phyloP scores from a whole-genome alignment of 176 grass and related monocot genomes.

The Paspalum notatum region DNA sequence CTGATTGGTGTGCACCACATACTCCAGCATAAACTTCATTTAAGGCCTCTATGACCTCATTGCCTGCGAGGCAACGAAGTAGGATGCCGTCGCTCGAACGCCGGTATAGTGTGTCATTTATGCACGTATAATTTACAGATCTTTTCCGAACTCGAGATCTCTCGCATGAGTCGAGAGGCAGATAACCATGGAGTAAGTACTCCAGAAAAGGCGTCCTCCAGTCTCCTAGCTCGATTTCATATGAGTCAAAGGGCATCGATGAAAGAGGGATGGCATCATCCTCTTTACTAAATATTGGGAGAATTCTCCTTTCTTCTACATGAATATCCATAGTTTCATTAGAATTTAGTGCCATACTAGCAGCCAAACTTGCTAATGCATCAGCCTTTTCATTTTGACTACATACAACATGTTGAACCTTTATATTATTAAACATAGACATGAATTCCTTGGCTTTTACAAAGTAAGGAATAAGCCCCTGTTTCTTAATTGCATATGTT shows the following conservation, averaged over 20 bases:
- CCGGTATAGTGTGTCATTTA: neutral
- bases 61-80: neutral
- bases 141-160: neutral
- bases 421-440: neutral
- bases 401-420: no score
- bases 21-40: neutral
- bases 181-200: neutral
- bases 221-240: neutral
- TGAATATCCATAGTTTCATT: no score
- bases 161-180: neutral
- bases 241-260: neutral
- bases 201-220: neutral
- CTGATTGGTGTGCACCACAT: neutral
- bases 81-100: neutral
- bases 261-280: fast-evolving
- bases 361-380: neutral
- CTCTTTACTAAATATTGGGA: neutral
- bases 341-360: no score
- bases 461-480: no score
- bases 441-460: neutral
- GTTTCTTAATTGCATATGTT: neutral
- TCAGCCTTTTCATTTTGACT: neutral
- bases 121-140: neutral
- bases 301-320: no score
- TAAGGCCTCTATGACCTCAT: neutral